A percentile compares a stretch with the other conserved stretches of the same genome.
Conservation (phyloP, 768 basidiomycete species). For the Calocybe indica region DNA sequence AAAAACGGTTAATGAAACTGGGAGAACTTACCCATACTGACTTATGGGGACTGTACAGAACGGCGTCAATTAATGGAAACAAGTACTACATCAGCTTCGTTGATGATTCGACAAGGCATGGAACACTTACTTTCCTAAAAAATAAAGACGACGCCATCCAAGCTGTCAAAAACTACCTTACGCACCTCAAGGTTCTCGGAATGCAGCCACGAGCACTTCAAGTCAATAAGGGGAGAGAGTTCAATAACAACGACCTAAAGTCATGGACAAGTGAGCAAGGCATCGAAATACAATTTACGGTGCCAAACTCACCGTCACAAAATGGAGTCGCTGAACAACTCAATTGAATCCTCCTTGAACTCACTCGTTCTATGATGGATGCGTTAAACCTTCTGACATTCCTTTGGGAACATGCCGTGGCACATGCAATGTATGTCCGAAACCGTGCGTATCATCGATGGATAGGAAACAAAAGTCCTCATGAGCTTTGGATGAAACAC, state of each 20-base stretch:
- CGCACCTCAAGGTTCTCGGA: conserved; percentile 13
- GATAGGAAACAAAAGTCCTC: conserved; percentile 15
- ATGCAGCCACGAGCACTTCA: conserved; percentile 14
- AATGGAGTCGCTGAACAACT: conserved; percentile 27
- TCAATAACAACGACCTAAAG: conserved; percentile 15
- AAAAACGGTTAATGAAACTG: conserved; percentile 3
- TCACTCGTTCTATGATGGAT: conserved; percentile 19
- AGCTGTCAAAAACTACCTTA: conserved; percentile 8
- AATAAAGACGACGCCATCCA: conserved; percentile 13
- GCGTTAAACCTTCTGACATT: conserved; percentile 14
- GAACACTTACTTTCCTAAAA: conserved; percentile 6
- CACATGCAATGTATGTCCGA: conserved; percentile 17
- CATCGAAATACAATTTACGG: conserved; percentile 18
- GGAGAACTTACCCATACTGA: conserved; percentile 22
- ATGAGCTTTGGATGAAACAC: conserved; percentile 12
- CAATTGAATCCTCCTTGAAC: conserved; percentile 20
- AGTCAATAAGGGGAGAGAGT: conserved; percentile 27
- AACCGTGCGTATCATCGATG: conserved; percentile 14
- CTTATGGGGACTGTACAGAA: conserved; percentile 30
- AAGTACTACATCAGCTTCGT: conserved; percentile 25
- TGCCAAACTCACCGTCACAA: conserved; percentile 22
- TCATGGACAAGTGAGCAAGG: conserved; percentile 17
- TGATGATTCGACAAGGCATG: conserved; percentile 17
- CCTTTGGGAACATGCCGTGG: conserved; percentile 25
- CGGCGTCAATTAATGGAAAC: conserved; percentile 10